A percentile compares a stretch with the other conserved stretches of the same genome.
Evolutionary conservation across 257 asterid genomes (phyloP).

Genomic region (Plantago ovata): DNA sequence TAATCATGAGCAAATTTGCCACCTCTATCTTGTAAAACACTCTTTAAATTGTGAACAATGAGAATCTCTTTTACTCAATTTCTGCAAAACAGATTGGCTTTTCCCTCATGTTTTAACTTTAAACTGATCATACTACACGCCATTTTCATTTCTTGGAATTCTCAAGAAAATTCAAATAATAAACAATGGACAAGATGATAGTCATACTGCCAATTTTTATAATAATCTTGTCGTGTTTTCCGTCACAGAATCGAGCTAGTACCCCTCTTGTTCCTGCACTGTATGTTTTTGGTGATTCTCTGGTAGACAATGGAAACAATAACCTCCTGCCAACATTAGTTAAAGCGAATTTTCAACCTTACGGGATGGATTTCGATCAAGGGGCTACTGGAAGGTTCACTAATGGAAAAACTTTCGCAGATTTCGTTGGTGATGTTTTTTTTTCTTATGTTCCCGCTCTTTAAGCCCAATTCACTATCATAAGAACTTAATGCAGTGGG

Average conservation of each 20-base stretch:
- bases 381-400: slow-evolving; percentile 76
- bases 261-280: slow-evolving; percentile 47
- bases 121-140: background rate
- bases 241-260: slow-evolving; percentile 4
- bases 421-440: slow-evolving; percentile 42
- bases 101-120: background rate
- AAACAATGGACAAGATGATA: slow-evolving; percentile 13
- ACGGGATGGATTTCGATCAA: slow-evolving; percentile 42
- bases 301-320: slow-evolving; percentile 63
- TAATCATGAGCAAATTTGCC: too few species aligned
- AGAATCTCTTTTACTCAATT: background rate
- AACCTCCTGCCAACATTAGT: slow-evolving; percentile 55
- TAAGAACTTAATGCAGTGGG: background rate
- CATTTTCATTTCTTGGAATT: slow-evolving; percentile 1
- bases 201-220: slow-evolving; percentile 1
- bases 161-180: background rate
- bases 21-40: background rate
- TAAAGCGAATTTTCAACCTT: slow-evolving; percentile 49
- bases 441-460: background rate
- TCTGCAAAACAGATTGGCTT: slow-evolving; percentile 3
- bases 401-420: slow-evolving; percentile 54
- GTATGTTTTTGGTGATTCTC: slow-evolving; percentile 68
- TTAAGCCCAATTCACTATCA: too few species aligned
- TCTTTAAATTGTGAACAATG: slow-evolving; percentile 3
- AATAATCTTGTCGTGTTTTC: background rate